A percentile compares a stretch with the other conserved stretches of the same genome.
Conservation (phyloP, 164 flowering plant species). For the Taxillus chinensis region DNA sequence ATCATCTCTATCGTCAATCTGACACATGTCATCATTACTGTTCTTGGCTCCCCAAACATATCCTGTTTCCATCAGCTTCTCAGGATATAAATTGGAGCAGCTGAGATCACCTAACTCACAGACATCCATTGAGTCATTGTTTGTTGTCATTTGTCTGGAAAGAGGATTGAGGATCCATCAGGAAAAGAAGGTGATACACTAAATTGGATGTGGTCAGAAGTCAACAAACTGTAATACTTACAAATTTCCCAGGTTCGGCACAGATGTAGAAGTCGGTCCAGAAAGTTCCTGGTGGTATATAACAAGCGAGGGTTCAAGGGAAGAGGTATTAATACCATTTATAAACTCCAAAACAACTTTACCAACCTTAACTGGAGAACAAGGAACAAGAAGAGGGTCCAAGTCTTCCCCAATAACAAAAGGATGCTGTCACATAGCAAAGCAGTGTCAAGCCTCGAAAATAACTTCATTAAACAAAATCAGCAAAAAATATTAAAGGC, state of each 20-base stretch:
- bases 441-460: no score
- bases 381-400: slow-evolving; percentile 11
- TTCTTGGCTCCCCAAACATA: slow-evolving; percentile 13
- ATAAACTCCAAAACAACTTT: not conserved
- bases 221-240: slow-evolving; percentile 9
- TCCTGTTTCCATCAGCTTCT: slow-evolving; percentile 11
- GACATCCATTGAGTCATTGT: slow-evolving; percentile 10
- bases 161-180: slow-evolving; percentile 3
- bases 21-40: slow-evolving; percentile 36
- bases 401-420: slow-evolving; percentile 26
- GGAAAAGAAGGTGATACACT: not conserved
- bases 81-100: slow-evolving; percentile 13
- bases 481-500: no score
- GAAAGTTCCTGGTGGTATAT: slow-evolving; percentile 17
- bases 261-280: slow-evolving; percentile 11
- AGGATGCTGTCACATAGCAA: slow-evolving; percentile 28
- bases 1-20: slow-evolving; percentile 25
- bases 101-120: slow-evolving; percentile 20
- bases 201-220: not conserved
- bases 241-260: slow-evolving; percentile 7
- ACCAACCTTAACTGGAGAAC: slow-evolving; percentile 20
- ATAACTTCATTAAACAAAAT: not conserved
- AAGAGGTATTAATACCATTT: not conserved
- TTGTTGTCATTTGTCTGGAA: slow-evolving; percentile 18
- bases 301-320: not conserved